phyloP scores from a whole-genome alignment of 2,329 filamentous ascomycete species.

The Colletotrichum incanum region DNA sequence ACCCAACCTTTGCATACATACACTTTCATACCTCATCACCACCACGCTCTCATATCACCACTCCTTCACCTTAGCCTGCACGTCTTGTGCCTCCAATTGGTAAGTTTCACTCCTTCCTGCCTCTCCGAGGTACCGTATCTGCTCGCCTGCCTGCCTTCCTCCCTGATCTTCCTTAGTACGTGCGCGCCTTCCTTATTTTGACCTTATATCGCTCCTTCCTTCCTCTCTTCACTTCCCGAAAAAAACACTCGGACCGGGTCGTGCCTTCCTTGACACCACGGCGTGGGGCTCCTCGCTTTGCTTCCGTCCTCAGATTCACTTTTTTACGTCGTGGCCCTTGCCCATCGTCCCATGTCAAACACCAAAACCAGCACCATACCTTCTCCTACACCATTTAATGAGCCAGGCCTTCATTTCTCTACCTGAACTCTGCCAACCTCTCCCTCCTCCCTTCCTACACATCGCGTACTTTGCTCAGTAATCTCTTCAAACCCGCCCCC shows the following conservation, averaged over 20 bases:
- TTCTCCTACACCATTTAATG: not conserved
- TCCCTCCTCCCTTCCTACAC: conserved; percentile 3
- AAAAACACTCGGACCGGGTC: not conserved
- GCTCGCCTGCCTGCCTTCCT: not conserved
- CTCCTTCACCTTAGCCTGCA: not conserved
- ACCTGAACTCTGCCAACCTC: not conserved
- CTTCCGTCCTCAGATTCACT: not conserved
- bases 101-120: not conserved
- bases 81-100: not conserved
- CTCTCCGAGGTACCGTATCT: no score
- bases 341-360: conserved; percentile 4
- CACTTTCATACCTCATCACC: not conserved
- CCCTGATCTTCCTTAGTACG: not conserved
- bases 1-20: conserved; percentile 9
- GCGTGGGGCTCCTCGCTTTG: conserved; percentile 5
- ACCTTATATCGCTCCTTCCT: conserved; percentile 3
- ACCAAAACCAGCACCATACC: not conserved
- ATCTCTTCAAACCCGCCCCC: not conserved
- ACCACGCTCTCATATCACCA: not conserved
- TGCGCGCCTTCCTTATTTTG: conserved; percentile 2
- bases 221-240: not conserved
- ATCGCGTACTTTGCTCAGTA: not conserved
- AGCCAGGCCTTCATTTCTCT: not conserved
- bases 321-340: not conserved
- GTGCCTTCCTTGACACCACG: conserved; percentile 8